Percentiles rank a stretch among this genome's conserved stretches.
Evolutionary conservation across 2,329 filamentous ascomycete species (phyloP).

Genomic region (Akanthomyces dipterigenus): DNA sequence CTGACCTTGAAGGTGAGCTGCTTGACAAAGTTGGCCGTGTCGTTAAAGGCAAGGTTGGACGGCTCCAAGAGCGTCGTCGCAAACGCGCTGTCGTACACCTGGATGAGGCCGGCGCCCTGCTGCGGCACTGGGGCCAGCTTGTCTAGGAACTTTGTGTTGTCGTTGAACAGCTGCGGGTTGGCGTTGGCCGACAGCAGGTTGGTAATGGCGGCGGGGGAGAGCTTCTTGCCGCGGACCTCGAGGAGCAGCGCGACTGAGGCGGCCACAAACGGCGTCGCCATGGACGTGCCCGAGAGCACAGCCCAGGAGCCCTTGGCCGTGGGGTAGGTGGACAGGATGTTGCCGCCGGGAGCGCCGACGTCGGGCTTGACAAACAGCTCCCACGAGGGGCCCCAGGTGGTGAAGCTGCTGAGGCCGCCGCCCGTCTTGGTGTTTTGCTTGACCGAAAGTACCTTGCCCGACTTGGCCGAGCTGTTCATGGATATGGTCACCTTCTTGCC

Average conservation of each 20-base stretch:
- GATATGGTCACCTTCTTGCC: constrained; percentile 37
- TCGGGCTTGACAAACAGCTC: constrained; percentile 52
- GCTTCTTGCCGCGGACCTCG: constrained; percentile 43
- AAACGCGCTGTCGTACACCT: constrained; percentile 52
- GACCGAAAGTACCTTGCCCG: constrained; percentile 25
- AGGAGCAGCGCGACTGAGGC: constrained; percentile 49
- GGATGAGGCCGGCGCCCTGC: constrained; percentile 54
- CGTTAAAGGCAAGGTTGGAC: constrained; percentile 57
- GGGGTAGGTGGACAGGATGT: constrained; percentile 53
- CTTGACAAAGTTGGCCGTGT: constrained; percentile 49
- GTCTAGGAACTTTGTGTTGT: constrained; percentile 28
- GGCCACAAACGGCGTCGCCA: constrained; percentile 52
- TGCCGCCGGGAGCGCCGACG: constrained; percentile 48
- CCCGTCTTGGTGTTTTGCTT: constrained; percentile 37
- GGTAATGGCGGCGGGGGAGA: constrained; percentile 43
- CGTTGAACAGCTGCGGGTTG: constrained; percentile 43
- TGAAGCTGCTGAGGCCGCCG: constrained; percentile 46
- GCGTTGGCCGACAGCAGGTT: constrained; percentile 43
- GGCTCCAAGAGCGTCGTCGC: constrained; percentile 45
- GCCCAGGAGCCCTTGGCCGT: constrained; percentile 39
- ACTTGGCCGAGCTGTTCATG: constrained; percentile 35
- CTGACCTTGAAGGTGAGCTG: constrained; percentile 46
- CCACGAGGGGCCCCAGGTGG: constrained; percentile 55
- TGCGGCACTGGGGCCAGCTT: constrained; percentile 50
- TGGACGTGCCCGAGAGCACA: constrained; percentile 51